A percentile compares a stretch with the other conserved stretches of the same genome.
Evolutionary conservation across 306 rosid species (phyloP).

Genomic region (Calophaca sinica): DNA sequence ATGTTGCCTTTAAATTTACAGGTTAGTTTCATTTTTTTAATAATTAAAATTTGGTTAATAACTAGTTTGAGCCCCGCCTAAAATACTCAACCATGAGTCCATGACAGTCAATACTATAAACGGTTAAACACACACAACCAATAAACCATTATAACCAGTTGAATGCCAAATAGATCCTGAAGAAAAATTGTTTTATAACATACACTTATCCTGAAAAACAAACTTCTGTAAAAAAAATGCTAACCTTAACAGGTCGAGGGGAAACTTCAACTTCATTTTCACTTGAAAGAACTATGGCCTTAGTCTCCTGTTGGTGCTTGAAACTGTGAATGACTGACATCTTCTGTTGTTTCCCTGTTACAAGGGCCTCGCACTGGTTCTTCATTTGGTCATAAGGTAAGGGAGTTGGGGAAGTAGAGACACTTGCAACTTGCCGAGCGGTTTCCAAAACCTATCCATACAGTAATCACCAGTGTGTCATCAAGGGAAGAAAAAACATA

Average conservation of each 20-base stretch:
- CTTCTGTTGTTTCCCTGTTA: conserved; percentile 83
- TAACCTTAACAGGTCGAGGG: conserved; percentile 60
- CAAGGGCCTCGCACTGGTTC: conserved; percentile 96
- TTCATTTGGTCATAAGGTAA: conserved; percentile 93
- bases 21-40: too few species aligned
- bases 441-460: conserved; percentile 82
- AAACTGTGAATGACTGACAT: conserved; percentile 92
- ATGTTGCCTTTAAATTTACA: too few species aligned
- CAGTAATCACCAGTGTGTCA: conserved; percentile 36
- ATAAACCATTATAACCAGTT: conserved; percentile 14
- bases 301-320: conserved; percentile 72
- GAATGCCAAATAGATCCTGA: conserved; percentile 12
- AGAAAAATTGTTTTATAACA: conserved; percentile 21
- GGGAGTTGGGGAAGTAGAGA: conserved; percentile 73
- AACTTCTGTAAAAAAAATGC: conserved; percentile 40
- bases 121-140: too few species aligned
- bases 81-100: too few species aligned
- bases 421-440: conserved; percentile 89
- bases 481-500: conserved; percentile 36
- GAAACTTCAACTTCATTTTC: conserved; percentile 56
- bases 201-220: conserved; percentile 14
- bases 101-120: too few species aligned
- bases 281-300: conserved; percentile 68
- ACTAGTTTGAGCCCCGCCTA: too few species aligned
- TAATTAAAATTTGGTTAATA: too few species aligned